phyloP scores from a whole-genome alignment of 148 eudicot genomes.

The Camellia lanceoleosa region DNA sequence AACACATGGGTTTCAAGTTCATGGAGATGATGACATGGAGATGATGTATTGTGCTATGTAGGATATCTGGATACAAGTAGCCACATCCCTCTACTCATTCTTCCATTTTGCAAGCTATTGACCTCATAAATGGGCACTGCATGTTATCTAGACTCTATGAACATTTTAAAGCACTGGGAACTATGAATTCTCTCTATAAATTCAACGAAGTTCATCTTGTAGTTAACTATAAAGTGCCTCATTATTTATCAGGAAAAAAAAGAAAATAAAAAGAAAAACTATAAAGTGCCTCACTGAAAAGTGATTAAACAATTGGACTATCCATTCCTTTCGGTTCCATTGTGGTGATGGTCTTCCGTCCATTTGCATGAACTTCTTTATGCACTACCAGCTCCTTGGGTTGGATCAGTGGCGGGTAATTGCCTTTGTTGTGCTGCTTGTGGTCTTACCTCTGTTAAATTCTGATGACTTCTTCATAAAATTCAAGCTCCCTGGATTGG shows the following conservation, averaged over 20 bases:
- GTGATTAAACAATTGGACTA: background rate
- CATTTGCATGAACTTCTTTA: background rate
- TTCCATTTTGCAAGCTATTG: background rate
- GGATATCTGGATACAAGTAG: too few species aligned
- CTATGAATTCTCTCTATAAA: background rate
- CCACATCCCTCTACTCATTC: background rate
- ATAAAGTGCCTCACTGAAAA: background rate
- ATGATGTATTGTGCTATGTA: background rate
- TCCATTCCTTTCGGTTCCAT: background rate
- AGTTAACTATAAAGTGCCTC: background rate
- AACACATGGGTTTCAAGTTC: background rate
- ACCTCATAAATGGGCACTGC: background rate
- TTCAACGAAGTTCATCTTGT: background rate
- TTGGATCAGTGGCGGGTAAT: background rate
- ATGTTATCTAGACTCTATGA: background rate
- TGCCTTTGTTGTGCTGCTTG: background rate
- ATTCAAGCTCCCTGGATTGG: background rate
- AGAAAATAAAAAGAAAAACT: too few species aligned
- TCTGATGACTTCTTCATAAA: background rate
- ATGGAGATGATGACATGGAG: background rate
- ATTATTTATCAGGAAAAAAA: too few species aligned
- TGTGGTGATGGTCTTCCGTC: background rate
- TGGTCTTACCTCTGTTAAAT: background rate
- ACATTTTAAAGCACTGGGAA: background rate
- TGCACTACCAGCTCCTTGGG: background rate